Evolutionary conservation across 164 flowering plant genomes (phyloP).

Genomic region (Vitis riparia): DNA sequence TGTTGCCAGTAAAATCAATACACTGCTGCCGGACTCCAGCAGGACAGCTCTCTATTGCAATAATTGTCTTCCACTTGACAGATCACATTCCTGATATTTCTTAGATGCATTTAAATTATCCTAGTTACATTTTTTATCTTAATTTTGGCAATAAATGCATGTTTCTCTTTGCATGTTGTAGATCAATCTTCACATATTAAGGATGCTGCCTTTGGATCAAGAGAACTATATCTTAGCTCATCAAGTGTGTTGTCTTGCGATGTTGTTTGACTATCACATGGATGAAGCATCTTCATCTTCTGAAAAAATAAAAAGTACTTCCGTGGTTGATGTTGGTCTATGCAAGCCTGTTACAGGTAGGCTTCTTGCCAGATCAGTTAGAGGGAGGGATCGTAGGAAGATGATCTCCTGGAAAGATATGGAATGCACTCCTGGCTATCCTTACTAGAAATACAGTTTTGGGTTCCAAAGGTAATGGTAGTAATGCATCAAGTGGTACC

Average conservation of each 20-base stretch:
- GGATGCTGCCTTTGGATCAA: slow-evolving; percentile 54
- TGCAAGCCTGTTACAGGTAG: slow-evolving; percentile 66
- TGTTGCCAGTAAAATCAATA: too few species aligned
- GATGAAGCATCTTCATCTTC: slow-evolving; percentile 45
- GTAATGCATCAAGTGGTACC: too few species aligned
- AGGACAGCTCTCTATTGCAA: too few species aligned
- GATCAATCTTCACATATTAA: slow-evolving; percentile 82
- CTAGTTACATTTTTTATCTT: too few species aligned
- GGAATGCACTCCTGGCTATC: slow-evolving; percentile 60
- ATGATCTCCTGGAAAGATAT: slow-evolving; percentile 89
- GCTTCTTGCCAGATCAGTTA: slow-evolving; percentile 63
- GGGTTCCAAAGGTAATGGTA: too few species aligned
- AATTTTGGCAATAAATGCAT: neutral
- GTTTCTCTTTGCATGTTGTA: slow-evolving; percentile 19
- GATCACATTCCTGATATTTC: too few species aligned
- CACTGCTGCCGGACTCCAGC: too few species aligned
- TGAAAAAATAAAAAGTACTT: slow-evolving; percentile 41
- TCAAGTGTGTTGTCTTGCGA: slow-evolving; percentile 75
- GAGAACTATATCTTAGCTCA: slow-evolving; percentile 71
- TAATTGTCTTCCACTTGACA: too few species aligned
- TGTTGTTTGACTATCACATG: slow-evolving; percentile 75
- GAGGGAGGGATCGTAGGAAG: slow-evolving; percentile 88
- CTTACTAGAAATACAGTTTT: slow-evolving; percentile 29
- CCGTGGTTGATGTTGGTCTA: slow-evolving; percentile 74
- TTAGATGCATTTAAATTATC: too few species aligned